Percentiles rank a stretch among this genome's conserved stretches.
Conservation (phyloP, 2,329 filamentous ascomycete genomes). For the Paramyrothecium roridum region DNA sequence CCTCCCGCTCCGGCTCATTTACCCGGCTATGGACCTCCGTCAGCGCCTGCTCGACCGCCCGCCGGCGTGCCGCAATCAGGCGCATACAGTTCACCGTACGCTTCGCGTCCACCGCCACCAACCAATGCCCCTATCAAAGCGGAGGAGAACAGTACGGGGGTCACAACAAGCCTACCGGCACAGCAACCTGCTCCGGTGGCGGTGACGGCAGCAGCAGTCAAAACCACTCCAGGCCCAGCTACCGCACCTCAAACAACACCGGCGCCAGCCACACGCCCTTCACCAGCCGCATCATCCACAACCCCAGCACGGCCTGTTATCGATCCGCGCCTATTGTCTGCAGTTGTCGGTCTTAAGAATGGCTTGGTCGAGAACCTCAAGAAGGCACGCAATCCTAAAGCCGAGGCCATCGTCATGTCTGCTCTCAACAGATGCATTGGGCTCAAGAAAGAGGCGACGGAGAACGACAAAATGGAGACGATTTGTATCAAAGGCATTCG, state of each 20-base stretch:
- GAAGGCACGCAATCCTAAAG: conserved; percentile 36
- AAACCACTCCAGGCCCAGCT: conserved; percentile 1
- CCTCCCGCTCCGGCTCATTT: conserved; percentile 30
- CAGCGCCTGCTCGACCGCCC: conserved; percentile 29
- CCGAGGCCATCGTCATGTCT: conserved; percentile 48
- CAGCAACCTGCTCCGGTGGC: conserved; percentile 12
- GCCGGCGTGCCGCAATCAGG: conserved; percentile 26
- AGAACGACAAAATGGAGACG: conserved; percentile 42
- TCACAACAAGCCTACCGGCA: conserved; percentile 5
- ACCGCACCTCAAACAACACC: conserved; percentile 4
- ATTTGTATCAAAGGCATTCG: conserved; percentile 42
- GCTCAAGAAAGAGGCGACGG: conserved; percentile 40
- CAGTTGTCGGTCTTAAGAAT: conserved; percentile 43
- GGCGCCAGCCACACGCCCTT: conserved; percentile 10
- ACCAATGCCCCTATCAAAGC: conserved; percentile 21
- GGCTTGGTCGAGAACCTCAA: conserved; percentile 43
- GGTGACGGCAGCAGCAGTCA: conserved; percentile 6
- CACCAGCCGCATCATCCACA: conserved; percentile 16
- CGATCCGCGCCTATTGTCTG: conserved; percentile 37
- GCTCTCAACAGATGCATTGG: conserved; percentile 50
- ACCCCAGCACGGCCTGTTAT: conserved; percentile 35
- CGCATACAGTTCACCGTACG: conserved; percentile 34
- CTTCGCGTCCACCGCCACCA: conserved; percentile 27
- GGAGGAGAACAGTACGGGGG: conserved; percentile 19
- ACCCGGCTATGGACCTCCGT: conserved; percentile 30